Percentiles rank a stretch among this genome's conserved stretches.
Evolutionary conservation across 73 alveolate genomes (phyloP).

Genomic region (Tetrahymena malaccensis): DNA sequence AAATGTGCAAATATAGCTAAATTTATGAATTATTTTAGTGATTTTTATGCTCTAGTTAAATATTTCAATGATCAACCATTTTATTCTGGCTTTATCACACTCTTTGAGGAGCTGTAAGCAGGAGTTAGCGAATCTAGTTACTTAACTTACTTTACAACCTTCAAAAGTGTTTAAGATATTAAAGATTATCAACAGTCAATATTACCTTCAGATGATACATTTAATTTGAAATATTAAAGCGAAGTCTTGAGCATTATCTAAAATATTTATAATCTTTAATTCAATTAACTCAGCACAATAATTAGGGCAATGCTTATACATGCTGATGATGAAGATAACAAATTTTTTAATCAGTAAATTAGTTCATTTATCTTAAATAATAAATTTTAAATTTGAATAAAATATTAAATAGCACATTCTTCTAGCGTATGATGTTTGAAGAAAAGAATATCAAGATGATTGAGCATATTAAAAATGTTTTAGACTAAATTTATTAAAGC

Average conservation of each 20-base stretch:
- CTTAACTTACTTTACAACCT: neutral
- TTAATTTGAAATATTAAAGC: neutral
- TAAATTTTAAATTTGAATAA: neutral
- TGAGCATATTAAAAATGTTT: neutral
- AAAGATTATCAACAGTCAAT: neutral
- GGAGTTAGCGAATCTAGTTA: neutral
- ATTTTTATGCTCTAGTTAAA: neutral
- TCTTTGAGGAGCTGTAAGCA: neutral
- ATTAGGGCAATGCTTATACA: neutral
- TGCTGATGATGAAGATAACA: neutral
- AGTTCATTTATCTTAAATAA: neutral
- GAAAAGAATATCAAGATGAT: neutral
- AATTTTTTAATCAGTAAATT: neutral
- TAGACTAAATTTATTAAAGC: neutral
- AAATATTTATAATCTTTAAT: neutral
- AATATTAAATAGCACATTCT: neutral
- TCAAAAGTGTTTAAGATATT: neutral
- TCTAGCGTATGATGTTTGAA: neutral
- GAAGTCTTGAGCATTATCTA: neutral
- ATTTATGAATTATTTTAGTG: neutral
- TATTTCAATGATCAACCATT: neutral
- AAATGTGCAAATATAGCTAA: neutral
- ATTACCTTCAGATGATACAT: neutral
- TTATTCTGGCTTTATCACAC: neutral
- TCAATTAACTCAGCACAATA: neutral